Conservation (phyloP, 2,329 filamentous ascomycete species). For the Ceratocystis cacaofunesta region DNA sequence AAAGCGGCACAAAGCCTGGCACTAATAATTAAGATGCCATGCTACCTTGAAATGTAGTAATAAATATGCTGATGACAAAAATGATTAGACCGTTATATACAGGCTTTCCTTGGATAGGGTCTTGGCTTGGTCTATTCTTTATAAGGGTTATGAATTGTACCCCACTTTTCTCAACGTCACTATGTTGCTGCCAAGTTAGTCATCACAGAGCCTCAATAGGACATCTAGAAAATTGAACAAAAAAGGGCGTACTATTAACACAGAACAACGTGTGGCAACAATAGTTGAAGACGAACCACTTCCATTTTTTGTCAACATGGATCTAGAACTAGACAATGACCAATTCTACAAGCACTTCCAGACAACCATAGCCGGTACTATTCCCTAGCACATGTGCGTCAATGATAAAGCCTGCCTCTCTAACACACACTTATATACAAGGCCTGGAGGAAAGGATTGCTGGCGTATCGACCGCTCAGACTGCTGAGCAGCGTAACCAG, state of each 20-base stretch:
- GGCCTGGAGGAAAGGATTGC: slow-evolving; percentile 51
- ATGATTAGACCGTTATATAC: not conserved
- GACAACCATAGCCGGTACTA: slow-evolving; percentile 53
- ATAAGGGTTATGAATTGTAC: not conserved
- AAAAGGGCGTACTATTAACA: no score
- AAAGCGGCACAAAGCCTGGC: slow-evolving; percentile 7
- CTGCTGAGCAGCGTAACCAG: slow-evolving; percentile 52
- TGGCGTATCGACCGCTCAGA: not conserved
- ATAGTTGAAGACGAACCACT: not conserved
- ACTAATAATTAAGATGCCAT: not conserved
- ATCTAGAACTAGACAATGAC: slow-evolving; percentile 47
- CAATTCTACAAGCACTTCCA: slow-evolving; percentile 77
- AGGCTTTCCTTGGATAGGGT: not conserved
- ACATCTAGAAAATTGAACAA: no score
- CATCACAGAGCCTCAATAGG: not conserved
- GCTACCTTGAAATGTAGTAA: not conserved
- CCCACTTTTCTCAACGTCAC: not conserved
- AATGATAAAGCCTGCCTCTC: not conserved
- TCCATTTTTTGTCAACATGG: not conserved
- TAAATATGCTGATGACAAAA: not conserved
- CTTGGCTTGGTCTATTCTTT: not conserved
- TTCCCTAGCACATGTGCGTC: not conserved
- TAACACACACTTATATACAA: slow-evolving; percentile 25
- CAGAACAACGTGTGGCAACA: not conserved
- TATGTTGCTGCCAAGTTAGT: not conserved